Percentiles rank a stretch among this genome's conserved stretches.
Evolutionary conservation across 257 asterid species (phyloP).

Genomic region (Marsdenia floribunda): DNA sequence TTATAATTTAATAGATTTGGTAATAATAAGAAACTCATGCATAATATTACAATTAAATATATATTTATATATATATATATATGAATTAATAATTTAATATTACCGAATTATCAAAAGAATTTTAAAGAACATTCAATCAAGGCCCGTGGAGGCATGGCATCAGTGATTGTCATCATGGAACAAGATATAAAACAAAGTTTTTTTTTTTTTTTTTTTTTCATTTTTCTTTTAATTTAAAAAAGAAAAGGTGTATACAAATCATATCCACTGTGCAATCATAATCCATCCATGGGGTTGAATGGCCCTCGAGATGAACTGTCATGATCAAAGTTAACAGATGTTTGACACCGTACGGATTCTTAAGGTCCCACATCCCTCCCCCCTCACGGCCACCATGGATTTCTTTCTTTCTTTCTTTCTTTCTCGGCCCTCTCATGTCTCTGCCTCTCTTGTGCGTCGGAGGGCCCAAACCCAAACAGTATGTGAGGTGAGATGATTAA

Average conservation of each 20-base stretch:
- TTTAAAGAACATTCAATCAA: constrained; percentile 27
- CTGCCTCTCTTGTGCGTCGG: not conserved
- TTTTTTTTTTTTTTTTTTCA: no score
- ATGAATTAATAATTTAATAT: no score
- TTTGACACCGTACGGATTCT: constrained; percentile 29
- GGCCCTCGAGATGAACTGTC: constrained; percentile 32
- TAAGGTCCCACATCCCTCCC: no score
- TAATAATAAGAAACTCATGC: no score
- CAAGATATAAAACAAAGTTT: not conserved
- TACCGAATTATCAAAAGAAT: no score
- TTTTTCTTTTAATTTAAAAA: no score
- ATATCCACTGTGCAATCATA: constrained; percentile 19
- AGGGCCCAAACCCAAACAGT: constrained; percentile 4
- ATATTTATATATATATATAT: no score
- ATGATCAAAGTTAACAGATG: constrained; percentile 29
- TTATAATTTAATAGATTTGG: no score
- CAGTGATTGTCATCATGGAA: not conserved
- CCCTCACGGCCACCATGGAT: not conserved
- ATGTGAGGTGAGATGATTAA: constrained; percentile 31
- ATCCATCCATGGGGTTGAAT: constrained; percentile 12
- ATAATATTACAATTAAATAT: no score
- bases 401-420: no score
- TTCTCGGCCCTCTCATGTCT: no score
- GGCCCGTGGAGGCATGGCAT: constrained; percentile 21
- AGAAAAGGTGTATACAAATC: not conserved